A percentile compares a stretch with the other conserved stretches of the same genome.
Conservation (phyloP, 139 green algal genomes). For the Chlorella sp. region DNA sequence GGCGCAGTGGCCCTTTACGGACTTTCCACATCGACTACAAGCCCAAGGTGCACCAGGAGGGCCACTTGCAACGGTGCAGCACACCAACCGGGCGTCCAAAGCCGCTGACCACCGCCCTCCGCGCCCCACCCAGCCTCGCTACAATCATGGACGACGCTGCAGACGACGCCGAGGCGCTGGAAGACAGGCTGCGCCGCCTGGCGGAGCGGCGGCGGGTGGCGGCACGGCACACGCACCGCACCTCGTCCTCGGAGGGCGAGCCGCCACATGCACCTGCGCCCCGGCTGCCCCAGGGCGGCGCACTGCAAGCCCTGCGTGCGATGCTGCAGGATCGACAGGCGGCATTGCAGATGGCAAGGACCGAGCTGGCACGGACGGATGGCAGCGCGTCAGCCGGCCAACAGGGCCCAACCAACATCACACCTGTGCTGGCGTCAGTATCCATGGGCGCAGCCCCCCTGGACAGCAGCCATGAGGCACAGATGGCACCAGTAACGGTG, state of each 20-base stretch:
- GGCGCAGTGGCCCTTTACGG: no score
- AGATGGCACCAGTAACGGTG: no score
- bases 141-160: neutral
- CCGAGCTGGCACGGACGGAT: neutral
- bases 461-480: no score
- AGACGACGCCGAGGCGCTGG: neutral
- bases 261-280: neutral
- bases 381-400: no score
- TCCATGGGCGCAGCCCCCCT: no score
- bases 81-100: neutral
- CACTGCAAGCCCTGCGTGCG: neutral
- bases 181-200: neutral
- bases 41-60: no score
- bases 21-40: no score
- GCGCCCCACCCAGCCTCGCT: neutral
- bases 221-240: neutral
- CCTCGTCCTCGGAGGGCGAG: neutral
- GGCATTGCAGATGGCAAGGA: conserved; percentile 1
- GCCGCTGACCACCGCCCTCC: no score
- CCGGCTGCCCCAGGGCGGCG: neutral
- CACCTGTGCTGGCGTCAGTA: no score
- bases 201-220: conserved; percentile 8
- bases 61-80: no score
- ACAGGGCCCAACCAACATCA: no score
- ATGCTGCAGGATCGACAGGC: neutral